Percentiles rank a stretch among this genome's conserved stretches.
Conservation (phyloP, 352 stramenopile genomes). For the Globisporangium nodosum region DNA sequence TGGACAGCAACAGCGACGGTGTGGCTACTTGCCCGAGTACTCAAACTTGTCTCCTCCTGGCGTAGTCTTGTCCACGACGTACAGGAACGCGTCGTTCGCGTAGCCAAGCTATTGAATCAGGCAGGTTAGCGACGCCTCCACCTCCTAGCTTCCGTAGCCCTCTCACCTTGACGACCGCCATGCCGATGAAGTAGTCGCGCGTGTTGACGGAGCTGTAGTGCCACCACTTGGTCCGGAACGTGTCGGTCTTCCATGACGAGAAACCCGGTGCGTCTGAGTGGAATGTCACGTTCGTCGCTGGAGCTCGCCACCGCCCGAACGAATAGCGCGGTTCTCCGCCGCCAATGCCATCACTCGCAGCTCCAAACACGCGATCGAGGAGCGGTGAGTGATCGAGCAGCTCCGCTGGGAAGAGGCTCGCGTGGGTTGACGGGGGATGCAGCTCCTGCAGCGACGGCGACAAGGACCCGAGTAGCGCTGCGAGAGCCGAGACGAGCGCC, state of each 20-base stretch:
- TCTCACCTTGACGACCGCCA: constrained; percentile 27
- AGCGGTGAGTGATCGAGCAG: neutral
- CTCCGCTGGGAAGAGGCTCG: neutral
- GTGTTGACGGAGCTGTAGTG: constrained; percentile 42
- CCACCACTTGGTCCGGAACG: constrained; percentile 34
- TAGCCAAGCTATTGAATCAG: neutral
- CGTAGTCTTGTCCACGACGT: neutral
- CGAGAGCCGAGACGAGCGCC: neutral
- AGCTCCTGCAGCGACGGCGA: neutral
- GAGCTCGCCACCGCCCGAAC: neutral
- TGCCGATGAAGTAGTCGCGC: constrained; percentile 27
- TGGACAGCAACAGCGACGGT: no score
- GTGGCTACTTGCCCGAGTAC: neutral
- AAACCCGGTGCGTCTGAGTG: neutral
- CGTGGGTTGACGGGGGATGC: neutral
- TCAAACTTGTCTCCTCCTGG: neutral
- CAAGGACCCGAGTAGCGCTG: neutral
- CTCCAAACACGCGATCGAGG: neutral
- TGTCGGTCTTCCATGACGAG: constrained; percentile 4
- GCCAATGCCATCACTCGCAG: neutral
- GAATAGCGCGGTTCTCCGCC: neutral
- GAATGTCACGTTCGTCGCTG: neutral
- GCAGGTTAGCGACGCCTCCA: no score
- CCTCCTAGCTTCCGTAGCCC: no score
- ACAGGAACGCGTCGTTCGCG: neutral